These are phyloP conservation scores for Thelonectria discophora DNA, from an alignment of 2,329 filamentous ascomycete genomes.

Conservation along the genomic window DNA sequence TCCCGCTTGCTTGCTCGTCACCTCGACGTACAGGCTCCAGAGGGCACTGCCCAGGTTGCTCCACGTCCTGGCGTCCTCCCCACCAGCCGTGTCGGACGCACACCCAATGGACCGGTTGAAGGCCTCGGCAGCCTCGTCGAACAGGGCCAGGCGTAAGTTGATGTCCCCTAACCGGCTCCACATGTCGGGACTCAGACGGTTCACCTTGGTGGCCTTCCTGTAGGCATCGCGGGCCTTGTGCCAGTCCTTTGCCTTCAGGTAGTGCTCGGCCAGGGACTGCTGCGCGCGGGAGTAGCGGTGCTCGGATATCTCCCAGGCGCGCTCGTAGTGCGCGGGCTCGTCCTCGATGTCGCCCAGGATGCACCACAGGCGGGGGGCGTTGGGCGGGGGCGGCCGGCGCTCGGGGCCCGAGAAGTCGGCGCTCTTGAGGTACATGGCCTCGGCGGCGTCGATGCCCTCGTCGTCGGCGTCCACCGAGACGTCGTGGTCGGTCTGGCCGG, in stretches of 20 bases:
- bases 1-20: conserved; percentile 51
- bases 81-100: conserved; percentile 70
- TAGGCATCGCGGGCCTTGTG: conserved; percentile 80
- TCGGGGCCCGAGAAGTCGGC: conserved; percentile 69
- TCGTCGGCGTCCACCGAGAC: conserved; percentile 55
- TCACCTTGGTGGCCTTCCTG: conserved; percentile 77
- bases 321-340: conserved; percentile 78
- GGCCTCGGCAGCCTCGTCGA: conserved; percentile 80
- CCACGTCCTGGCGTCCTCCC: conserved; percentile 91
- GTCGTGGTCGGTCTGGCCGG: conserved; percentile 48
- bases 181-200: conserved; percentile 80
- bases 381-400: conserved; percentile 73
- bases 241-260: conserved; percentile 73
- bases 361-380: conserved; percentile 89
- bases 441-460: conserved; percentile 56
- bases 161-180: conserved; percentile 95
- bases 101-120: conserved; percentile 82
- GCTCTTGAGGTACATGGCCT: conserved; percentile 65
- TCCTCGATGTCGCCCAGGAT: conserved; percentile 91
- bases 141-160: conserved; percentile 78
- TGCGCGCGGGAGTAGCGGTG: conserved; percentile 86
- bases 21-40: conserved; percentile 71
- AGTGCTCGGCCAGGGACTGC: conserved; percentile 82
- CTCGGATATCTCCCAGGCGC: conserved; percentile 87
- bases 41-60: conserved; percentile 91